phyloP scores from a whole-genome alignment of 2,329 filamentous ascomycete species.

The Mycosphaerella arachidis region DNA sequence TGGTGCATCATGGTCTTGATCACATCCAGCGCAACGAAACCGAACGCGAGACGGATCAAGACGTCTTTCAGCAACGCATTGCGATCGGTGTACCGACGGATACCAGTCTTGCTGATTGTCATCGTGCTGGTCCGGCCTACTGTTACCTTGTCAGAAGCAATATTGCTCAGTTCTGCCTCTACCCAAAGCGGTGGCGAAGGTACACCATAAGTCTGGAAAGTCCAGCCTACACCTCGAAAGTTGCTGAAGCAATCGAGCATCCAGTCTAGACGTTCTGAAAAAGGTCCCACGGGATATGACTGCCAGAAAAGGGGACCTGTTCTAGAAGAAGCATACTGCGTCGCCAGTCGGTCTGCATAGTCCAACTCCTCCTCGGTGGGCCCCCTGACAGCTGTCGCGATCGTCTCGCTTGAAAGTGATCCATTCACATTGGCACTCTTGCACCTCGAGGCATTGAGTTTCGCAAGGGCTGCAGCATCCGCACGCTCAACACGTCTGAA shows the following conservation, averaged over 20 bases:
- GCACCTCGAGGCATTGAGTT: not conserved
- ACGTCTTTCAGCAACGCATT: conserved; percentile 33
- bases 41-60: conserved; percentile 43
- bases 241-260: conserved; percentile 53
- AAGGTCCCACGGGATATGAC: conserved; percentile 43
- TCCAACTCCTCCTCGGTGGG: not conserved
- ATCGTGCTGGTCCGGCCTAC: not conserved
- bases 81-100: conserved; percentile 35
- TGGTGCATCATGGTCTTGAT: conserved; percentile 64
- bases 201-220: conserved; percentile 51
- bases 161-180: conserved; percentile 35
- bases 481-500: conserved; percentile 53
- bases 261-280: conserved; percentile 56
- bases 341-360: conserved; percentile 2
- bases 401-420: conserved; percentile 1
- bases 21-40: conserved; percentile 66
- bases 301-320: conserved; percentile 46
- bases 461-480: conserved; percentile 4
- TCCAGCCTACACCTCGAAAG: conserved; percentile 59
- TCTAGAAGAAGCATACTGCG: conserved; percentile 14
- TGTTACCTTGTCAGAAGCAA: conserved; percentile 11
- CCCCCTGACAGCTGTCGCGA: conserved; percentile 5
- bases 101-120: conserved; percentile 31
- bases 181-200: conserved; percentile 41
- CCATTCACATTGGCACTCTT: not conserved